Evolutionary conservation across 192 early-diverging fungal genomes (phyloP), one percentile per base, ranked within the genome.

Genomic region (Backusella luteola): DNA sequence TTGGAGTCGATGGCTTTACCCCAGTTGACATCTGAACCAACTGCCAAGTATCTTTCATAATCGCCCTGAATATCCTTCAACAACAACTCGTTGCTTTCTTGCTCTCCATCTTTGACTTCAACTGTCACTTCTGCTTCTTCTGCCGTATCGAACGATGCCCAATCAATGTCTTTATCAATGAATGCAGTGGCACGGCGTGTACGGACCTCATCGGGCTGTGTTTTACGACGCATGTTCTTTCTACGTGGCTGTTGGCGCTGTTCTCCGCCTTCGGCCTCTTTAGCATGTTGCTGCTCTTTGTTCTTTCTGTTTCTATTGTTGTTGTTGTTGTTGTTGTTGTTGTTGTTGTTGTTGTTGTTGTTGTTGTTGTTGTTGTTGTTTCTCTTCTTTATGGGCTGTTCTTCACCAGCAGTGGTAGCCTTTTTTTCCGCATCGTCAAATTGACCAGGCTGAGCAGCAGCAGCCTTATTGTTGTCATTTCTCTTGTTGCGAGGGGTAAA

Each of bases 121-220:
- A 32, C 46, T 12, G 74, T n/a, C 41, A 36, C 19, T 23, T 69
- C 21, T 6, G 49, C 15, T 32, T 32, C 32, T 32, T 32, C 32
- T 34, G 32, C 34, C 26, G 73, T 41, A n/a, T 46, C 46, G 5
- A 80, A 80, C 15, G 79, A 69, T 68, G 74, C 71, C 79, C 79
- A 80, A 59, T 80, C 79, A 59, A 80, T 76, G 23, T 80, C 79
- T 34, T 80, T 80, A 66, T 76, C 71, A 32, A 80, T 76, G 41
- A 80, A 80, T 3, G 75, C 67, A 34, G 71, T 67, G 14, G 75
- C 75, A 34, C 76, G 76, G 6, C 76, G 76, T 44, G 63, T 46
- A 34, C 63, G 26, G 26, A 67, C 73, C 41, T 74, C 73, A 41
- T 71, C 36, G 8, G 70, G 70, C 41, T 71, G 68, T 69, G 32